Base-by-base conservation (phyloP, 805 yeast species). In the Wickerhamiella azymoides region DNA sequence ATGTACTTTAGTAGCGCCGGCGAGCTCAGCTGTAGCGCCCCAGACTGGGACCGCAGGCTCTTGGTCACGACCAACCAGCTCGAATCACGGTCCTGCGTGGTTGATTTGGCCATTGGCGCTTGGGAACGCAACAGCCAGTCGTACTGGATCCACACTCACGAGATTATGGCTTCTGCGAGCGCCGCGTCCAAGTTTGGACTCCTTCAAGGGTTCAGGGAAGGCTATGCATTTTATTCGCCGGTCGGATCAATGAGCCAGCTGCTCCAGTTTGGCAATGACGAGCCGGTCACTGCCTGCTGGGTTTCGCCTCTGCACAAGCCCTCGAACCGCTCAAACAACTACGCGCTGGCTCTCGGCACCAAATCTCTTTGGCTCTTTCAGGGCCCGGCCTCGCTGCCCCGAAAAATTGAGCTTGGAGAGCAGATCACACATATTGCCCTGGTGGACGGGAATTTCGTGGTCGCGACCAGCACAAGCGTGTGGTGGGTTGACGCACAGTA, bases 1-100 rank as follows among this genome's bases (percentile, higher is more conserved):
- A 54, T 61, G 9, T 54, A 55, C 40, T 53, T 52, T 32, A 46
- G 55, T 8, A 28, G 49, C 13, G 45, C 58, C 25, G 30, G 45
- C 45, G 50, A 47, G 17, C 47, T 56, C 21, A 47, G 60, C 7
- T 30, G 50, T 13, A 19, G 32, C 11, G 18, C 21, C 17, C 38
- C 35, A 10, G 27, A 41, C 27, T 41, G 44, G 44, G 38, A 33
- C 33, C 30, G 26, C 8, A 16, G 36, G n/a, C 33, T 41, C 4
- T 4, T 41, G 3, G 11, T 41, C 8, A 39, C 44, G 3, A 18
- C 27, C 10, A 24, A 37, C 17, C 14, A n/a, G 9, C 11, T 30
- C 6, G 14, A 13, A 13, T 13, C 16, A 14, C 28, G 40, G n/a
- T 10, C 25, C 28, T 21, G 17, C 5, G 26, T 37, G 5, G 24